Base-by-base conservation (phyloP, 2,329 filamentous ascomycete genomes). In the Madurella mycetomatis region DNA sequence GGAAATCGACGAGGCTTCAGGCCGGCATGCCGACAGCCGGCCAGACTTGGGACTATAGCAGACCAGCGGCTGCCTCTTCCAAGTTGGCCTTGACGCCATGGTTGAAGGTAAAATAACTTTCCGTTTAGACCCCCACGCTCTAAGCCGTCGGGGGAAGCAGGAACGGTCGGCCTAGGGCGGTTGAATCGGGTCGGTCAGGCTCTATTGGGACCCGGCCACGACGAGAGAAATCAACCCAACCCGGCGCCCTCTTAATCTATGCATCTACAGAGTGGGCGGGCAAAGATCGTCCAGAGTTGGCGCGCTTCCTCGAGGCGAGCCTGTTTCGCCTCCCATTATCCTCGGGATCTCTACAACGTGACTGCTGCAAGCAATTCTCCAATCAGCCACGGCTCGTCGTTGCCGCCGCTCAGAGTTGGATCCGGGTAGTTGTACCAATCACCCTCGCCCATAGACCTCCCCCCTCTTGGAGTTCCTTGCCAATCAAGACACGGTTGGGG, bases 331-430 rank as follows among this genome's bases (percentile, higher is more conserved):
- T 51, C 39, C 43, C 31, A 16, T 34, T 41, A 25, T 39, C 30
- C 30, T 43, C 39, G 32, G 18, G 44, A 37, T 49, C 18, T 51
- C 43, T 46, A 41, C 37, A 43, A 19, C 47, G 42, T 45, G 19
- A 32, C 18, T 45, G 39, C 51, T 57, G 58, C 54, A 56, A 11
- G 43, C 43, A 49, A 53, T 56, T 54, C 54, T 54, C 56, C 57
- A 59, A 54, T 57, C 54, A 57, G 41, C 31, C 31, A 48, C 40
- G 25, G 32, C 41, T 53, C n/a, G 48, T 47, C 41, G 46, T 54
- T 58, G 50, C 53, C 53, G 58, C 53, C 44, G 49, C 44, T 17
- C 37, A 19, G 19, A n/a, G 49, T 49, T 45, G 49, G 43, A 40
- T 60, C 51, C 49, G 41, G 32, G 47, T 30, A 37, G 53, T 31